A percentile compares a stretch with the other conserved stretches of the same genome.
Evolutionary conservation across 2,329 filamentous ascomycete genomes (phyloP).

Genomic region (Alternaria novae-zelandiae): DNA sequence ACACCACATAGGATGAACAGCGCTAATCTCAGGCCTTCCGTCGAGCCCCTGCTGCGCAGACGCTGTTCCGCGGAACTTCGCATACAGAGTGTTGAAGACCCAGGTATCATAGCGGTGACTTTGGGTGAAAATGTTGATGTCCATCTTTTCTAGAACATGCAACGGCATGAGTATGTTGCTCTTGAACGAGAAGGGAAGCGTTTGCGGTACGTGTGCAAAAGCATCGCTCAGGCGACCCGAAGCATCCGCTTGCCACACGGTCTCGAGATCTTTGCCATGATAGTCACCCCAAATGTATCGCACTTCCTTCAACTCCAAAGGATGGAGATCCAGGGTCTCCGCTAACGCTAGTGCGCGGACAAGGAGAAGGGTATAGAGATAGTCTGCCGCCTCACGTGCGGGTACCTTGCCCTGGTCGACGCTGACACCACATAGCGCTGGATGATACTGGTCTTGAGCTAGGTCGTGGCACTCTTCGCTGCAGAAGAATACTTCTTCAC

Average conservation of each 20-base stretch:
- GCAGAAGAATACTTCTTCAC: constrained; percentile 67
- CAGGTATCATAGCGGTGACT: constrained; percentile 70
- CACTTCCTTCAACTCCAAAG: constrained; percentile 65
- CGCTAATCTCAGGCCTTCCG: constrained; percentile 86
- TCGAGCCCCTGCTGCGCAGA: constrained; percentile 76
- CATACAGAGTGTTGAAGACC: constrained; percentile 90
- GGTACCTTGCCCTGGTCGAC: constrained; percentile 63
- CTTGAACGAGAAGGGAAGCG: constrained; percentile 78
- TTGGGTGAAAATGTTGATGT: constrained; percentile 72
- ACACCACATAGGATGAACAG: constrained; percentile 95
- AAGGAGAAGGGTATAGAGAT: constrained; percentile 65
- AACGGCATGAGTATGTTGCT: constrained; percentile 77
- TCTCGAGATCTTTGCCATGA: constrained; percentile 36
- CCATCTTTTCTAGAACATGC: constrained; percentile 83
- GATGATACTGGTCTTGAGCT: constrained; percentile 64
- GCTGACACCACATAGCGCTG: constrained; percentile 62
- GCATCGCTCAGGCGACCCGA: constrained; percentile 19
- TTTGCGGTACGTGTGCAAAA: constrained; percentile 55
- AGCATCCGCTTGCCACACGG: constrained; percentile 24
- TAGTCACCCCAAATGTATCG: constrained; percentile 73
- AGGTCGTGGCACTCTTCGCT: constrained; percentile 61
- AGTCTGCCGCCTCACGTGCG: constrained; percentile 64
- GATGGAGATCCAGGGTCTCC: constrained; percentile 64
- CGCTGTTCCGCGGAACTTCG: constrained; percentile 89
- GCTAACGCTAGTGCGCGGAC: constrained; percentile 66